Evolutionary conservation across 129 eudicot species (phyloP).

Genomic region (Escallonia herrerae): DNA sequence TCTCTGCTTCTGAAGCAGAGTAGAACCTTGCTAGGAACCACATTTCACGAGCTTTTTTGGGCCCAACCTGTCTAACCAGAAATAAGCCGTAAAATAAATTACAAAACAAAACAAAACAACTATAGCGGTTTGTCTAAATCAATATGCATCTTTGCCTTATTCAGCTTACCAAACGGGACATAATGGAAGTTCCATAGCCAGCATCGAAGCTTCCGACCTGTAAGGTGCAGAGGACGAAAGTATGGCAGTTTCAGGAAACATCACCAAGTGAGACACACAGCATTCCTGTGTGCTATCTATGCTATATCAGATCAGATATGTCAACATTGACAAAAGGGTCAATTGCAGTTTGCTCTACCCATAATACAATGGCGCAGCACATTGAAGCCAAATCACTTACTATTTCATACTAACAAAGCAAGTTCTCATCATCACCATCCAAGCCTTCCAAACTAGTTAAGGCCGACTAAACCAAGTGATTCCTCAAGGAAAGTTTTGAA

Average conservation of each 20-base stretch:
- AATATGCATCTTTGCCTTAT: neutral
- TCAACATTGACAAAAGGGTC: too few species aligned
- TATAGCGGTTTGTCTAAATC: neutral
- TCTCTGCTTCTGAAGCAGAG: constrained; percentile 84
- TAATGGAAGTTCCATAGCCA: constrained; percentile 95
- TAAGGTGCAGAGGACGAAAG: constrained; percentile 3
- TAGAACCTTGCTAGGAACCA: constrained; percentile 91
- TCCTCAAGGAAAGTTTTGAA: too few species aligned
- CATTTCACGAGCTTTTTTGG: constrained; percentile 98
- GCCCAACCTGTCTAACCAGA: constrained; percentile 65
- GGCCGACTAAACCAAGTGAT: too few species aligned
- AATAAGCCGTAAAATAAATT: neutral
- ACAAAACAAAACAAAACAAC: neutral
- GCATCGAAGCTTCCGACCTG: constrained; percentile 99
- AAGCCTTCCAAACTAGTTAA: too few species aligned
- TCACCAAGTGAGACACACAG: too few species aligned
- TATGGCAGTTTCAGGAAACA: too few species aligned
- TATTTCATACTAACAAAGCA: too few species aligned
- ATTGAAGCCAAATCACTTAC: neutral
- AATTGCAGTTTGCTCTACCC: neutral
- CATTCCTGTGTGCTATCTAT: too few species aligned
- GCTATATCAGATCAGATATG: too few species aligned
- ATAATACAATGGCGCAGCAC: neutral
- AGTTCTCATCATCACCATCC: too few species aligned
- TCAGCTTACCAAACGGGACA: constrained; percentile 83